Percentiles rank a stretch among this genome's conserved stretches.
Conservation (phyloP, 1,139 yeast species). For the Scheffersomyces titani region DNA sequence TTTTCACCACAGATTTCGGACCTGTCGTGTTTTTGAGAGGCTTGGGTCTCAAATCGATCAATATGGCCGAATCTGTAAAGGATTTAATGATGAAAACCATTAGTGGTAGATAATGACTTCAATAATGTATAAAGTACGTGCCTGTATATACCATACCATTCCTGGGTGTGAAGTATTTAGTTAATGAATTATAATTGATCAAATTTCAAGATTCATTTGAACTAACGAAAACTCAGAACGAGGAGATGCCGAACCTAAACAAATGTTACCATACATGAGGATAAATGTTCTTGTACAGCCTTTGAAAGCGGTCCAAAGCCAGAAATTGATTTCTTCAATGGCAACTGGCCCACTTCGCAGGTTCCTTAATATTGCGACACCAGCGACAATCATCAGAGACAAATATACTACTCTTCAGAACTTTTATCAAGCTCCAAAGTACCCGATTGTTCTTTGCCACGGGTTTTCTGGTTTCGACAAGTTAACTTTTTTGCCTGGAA, state of each 20-base stretch:
- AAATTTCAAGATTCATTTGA: not conserved
- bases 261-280: not conserved
- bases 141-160: not conserved
- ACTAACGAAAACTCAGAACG: not conserved
- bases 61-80: conserved; percentile 65
- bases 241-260: not conserved
- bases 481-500: conserved; percentile 49
- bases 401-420: conserved; percentile 14
- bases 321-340: not conserved
- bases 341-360: not conserved
- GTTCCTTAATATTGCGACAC: not conserved
- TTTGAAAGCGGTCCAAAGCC: not conserved
- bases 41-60: conserved; percentile 70
- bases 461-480: conserved; percentile 82
- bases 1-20: conserved; percentile 71
- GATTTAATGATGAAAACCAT: conserved; percentile 40
- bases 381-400: conserved; percentile 2
- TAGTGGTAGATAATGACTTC: conserved; percentile 23
- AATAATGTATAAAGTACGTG: not conserved
- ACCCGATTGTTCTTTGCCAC: conserved; percentile 80
- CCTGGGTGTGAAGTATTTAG: not conserved
- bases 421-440: conserved; percentile 37
- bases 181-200: not conserved
- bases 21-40: conserved; percentile 79
- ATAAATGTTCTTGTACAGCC: not conserved